Conservation (phyloP, 2,329 filamentous ascomycete genomes). For the Diaporthe sp. region DNA sequence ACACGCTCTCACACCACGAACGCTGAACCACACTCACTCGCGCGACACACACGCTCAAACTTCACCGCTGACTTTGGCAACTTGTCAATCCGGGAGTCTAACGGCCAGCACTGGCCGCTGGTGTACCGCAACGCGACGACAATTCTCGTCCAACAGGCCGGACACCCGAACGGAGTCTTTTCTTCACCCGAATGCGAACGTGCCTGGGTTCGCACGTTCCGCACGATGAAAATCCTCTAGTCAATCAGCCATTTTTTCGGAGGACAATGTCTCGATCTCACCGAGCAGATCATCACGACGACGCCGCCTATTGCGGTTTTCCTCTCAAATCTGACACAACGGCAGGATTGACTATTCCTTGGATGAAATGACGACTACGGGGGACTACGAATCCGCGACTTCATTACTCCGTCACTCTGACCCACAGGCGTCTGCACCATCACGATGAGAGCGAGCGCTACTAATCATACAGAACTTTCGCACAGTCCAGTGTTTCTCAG, state of each 20-base stretch:
- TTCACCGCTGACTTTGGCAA: not conserved
- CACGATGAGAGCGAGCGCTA: not conserved
- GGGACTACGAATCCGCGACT: not conserved
- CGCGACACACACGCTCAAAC: not conserved
- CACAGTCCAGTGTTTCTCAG: not conserved
- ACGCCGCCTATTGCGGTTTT: not conserved
- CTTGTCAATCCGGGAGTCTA: too few species aligned
- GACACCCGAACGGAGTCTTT: not conserved
- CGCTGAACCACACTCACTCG: too few species aligned
- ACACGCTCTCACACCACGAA: not conserved
- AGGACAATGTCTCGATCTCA: conserved; percentile 16
- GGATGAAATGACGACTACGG: not conserved
- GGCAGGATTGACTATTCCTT: not conserved
- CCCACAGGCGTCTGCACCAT: not conserved
- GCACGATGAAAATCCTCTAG: not conserved
- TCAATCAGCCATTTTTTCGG: not conserved
- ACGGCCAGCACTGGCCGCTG: not conserved
- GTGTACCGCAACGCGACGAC: not conserved
- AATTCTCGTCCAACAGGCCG: not conserved
- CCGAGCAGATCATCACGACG: not conserved
- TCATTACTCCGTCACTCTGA: not conserved
- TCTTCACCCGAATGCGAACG: not conserved
- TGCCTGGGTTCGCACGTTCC: not conserved
- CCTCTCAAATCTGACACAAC: not conserved
- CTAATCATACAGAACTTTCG: not conserved